Evolutionary conservation across 164 flowering plant species (phyloP).

Genomic region (Buxus sempervirens): DNA sequence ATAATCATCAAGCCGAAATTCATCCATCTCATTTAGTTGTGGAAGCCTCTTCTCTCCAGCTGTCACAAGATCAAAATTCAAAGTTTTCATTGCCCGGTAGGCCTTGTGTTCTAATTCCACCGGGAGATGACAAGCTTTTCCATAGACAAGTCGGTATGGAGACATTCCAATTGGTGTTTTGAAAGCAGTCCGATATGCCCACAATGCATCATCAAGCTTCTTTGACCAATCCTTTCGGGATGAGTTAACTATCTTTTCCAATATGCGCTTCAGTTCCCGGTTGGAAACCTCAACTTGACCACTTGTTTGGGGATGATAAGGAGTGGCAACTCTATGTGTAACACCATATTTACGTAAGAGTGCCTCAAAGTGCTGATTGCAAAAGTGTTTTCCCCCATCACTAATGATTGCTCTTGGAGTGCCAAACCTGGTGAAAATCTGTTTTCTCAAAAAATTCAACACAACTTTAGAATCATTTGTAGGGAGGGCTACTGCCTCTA

Average conservation of each 20-base stretch:
- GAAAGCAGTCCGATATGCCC: not conserved
- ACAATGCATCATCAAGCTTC: not conserved
- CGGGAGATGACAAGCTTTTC: not conserved
- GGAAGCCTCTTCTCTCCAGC: not conserved
- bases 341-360: not conserved
- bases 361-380: not conserved
- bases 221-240: not conserved
- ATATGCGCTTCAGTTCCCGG: not conserved
- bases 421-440: not conserved
- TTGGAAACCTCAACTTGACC: not conserved
- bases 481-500: not conserved
- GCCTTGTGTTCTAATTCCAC: slow-evolving; percentile 2
- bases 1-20: not conserved
- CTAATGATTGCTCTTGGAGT: not conserved
- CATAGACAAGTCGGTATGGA: not conserved
- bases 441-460: not conserved
- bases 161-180: slow-evolving; percentile 1
- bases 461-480: not conserved
- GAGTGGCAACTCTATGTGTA: not conserved
- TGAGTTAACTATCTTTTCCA: not conserved
- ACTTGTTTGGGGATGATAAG: not conserved
- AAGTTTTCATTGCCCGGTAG: not conserved
- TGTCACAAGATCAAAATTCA: not conserved
- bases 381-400: not conserved
- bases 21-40: not conserved